A percentile compares a stretch with the other conserved stretches of the same genome.
Conservation (phyloP, 352 stramenopile species). For the Thraustochytrium striatum region DNA sequence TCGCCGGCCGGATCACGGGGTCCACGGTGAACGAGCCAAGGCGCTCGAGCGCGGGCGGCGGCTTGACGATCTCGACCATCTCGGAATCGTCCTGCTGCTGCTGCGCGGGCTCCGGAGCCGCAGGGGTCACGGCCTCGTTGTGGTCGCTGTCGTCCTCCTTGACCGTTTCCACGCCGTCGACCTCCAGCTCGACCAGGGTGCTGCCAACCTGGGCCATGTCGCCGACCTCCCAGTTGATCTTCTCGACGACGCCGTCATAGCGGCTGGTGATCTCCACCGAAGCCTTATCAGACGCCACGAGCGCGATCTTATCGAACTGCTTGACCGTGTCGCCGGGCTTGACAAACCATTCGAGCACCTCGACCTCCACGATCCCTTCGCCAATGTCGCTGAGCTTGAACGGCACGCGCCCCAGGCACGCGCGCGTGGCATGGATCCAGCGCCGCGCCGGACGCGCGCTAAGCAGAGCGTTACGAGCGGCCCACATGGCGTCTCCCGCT, state of each 20-base stretch:
- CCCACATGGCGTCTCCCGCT: background rate
- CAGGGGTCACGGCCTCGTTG: slow-evolving; percentile 1
- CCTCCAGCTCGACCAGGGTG: slow-evolving; percentile 85
- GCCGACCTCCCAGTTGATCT: slow-evolving; percentile 83
- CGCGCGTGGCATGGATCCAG: background rate
- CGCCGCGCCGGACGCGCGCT: background rate
- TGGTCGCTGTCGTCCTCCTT: slow-evolving; percentile 56
- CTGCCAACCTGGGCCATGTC: slow-evolving; percentile 91
- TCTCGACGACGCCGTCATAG: slow-evolving; percentile 88
- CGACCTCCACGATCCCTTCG: slow-evolving; percentile 96
- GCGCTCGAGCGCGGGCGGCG: slow-evolving; percentile 36
- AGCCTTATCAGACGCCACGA: slow-evolving; percentile 96
- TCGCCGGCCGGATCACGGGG: slow-evolving; percentile 46
- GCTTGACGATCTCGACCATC: slow-evolving; percentile 24
- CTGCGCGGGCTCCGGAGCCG: background rate
- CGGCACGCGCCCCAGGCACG: background rate
- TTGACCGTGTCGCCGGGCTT: slow-evolving; percentile 78
- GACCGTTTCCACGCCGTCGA: slow-evolving; percentile 53
- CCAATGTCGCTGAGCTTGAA: slow-evolving; percentile 94
- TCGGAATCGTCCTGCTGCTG: background rate
- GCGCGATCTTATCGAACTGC: slow-evolving; percentile 95
- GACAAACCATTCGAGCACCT: slow-evolving; percentile 96
- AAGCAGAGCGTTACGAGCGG: background rate
- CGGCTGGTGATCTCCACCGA: slow-evolving; percentile 96
- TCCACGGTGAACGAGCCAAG: slow-evolving; percentile 27